Evolutionary conservation across 1,284 basidiomycete genomes (phyloP).

Genomic region (Coniferiporia weirii): DNA sequence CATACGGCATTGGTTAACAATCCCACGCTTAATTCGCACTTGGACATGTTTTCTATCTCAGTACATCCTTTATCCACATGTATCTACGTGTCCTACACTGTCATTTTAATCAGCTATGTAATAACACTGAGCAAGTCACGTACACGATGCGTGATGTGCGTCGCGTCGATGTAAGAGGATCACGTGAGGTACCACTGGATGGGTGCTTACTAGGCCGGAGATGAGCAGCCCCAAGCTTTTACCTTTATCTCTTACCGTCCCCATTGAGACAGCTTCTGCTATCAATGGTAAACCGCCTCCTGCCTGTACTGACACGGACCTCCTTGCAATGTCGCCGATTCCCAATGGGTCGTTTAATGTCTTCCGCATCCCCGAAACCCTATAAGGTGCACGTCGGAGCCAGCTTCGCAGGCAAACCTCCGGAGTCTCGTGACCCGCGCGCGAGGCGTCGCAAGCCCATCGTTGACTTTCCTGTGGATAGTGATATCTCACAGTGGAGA

Average conservation of each 20-base stretch:
- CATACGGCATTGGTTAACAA: conserved; percentile 3
- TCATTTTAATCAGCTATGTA: conserved; percentile 13
- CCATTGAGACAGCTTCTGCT: not conserved
- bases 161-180: not conserved
- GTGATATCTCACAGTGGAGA: conserved; percentile 69
- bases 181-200: too few relatives aligned
- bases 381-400: conserved; percentile 69
- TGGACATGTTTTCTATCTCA: not conserved
- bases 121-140: not conserved
- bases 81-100: conserved; percentile 13
- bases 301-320: not conserved
- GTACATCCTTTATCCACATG: conserved; percentile 9
- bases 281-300: not conserved
- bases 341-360: conserved; percentile 5
- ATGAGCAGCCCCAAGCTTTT: too few relatives aligned
- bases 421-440: conserved; percentile 30
- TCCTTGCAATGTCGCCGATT: not conserved
- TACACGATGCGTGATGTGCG: not conserved
- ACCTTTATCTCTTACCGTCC: not conserved
- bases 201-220: too few relatives aligned
- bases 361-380: conserved; percentile 32
- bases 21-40: not conserved
- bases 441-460: conserved; percentile 31
- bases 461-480: conserved; percentile 57
- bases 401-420: conserved; percentile 75